These are phyloP conservation scores for Umbelopsis vinacea DNA, from an alignment of 192 early-diverging fungal genomes.

Conservation along the genomic window DNA sequence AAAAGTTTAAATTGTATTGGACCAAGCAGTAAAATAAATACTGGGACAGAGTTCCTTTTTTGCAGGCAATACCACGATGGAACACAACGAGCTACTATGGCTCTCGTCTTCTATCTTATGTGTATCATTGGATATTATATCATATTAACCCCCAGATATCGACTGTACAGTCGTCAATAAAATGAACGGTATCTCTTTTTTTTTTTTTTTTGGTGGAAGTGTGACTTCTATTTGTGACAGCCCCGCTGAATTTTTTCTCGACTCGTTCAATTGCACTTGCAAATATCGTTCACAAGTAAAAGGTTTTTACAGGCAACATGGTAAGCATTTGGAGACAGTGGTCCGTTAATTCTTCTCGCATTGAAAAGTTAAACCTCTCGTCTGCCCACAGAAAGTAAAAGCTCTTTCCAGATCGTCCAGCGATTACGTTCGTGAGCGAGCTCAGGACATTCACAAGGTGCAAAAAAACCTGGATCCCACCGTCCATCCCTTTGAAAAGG, in stretches of 20 bases:
- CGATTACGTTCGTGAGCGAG: constrained; percentile 80
- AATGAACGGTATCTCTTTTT: too few relatives aligned
- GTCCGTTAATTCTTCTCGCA: neutral
- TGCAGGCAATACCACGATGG: too few relatives aligned
- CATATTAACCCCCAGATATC: too few relatives aligned
- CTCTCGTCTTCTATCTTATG: too few relatives aligned
- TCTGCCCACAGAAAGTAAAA: constrained; percentile 85
- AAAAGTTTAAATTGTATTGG: too few relatives aligned
- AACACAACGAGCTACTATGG: neutral
- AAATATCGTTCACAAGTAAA: neutral
- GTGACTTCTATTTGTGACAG: neutral
- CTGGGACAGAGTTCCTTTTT: too few relatives aligned
- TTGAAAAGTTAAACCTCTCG: neutral
- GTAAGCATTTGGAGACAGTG: neutral
- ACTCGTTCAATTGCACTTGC: neutral
- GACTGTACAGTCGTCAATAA: too few relatives aligned
- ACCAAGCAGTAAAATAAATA: too few relatives aligned
- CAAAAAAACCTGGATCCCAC: constrained; percentile 89
- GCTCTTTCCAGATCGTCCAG: constrained; percentile 83
- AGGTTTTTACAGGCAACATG: constrained; percentile 11
- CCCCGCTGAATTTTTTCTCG: neutral
- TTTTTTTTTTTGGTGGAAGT: too few relatives aligned
- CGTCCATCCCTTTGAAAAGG: constrained; percentile 94
- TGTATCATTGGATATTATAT: too few relatives aligned
- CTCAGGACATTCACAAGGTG: constrained; percentile 84